phyloP scores from a whole-genome alignment of 768 basidiomycete species.

The Pleurotus salmoneostramineus region DNA sequence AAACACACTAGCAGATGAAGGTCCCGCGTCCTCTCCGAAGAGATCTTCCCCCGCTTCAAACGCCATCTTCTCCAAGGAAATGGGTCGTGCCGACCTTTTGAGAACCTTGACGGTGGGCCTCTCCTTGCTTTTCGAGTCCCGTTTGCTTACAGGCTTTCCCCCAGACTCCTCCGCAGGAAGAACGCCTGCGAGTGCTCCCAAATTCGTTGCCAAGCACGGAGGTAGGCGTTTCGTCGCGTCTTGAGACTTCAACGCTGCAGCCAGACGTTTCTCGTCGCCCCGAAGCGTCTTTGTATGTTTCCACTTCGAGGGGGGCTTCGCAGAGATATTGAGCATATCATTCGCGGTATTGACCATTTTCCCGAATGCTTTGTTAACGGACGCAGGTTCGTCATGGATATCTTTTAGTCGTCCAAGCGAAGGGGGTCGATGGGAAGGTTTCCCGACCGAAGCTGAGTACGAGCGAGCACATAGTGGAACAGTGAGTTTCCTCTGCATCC shows the following conservation, averaged over 20 bases:
- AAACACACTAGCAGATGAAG: slow-evolving; percentile 13
- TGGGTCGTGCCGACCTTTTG: neutral
- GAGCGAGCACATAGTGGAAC: slow-evolving; percentile 4
- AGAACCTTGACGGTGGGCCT: slow-evolving; percentile 18
- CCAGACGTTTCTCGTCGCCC: slow-evolving; percentile 35
- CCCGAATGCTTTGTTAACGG: neutral
- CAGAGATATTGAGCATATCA: slow-evolving; percentile 29
- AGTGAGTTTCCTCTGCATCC: slow-evolving; percentile 2
- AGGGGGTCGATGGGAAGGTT: neutral
- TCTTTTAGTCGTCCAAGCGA: neutral
- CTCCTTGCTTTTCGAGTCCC: slow-evolving; percentile 9
- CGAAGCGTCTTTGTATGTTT: slow-evolving; percentile 28
- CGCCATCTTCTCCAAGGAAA: neutral
- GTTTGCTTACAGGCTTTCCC: neutral
- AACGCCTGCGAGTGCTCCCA: neutral
- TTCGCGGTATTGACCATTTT: slow-evolving; percentile 17
- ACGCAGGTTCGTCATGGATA: neutral
- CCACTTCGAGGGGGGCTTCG: slow-evolving; percentile 29
- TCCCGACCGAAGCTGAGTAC: neutral
- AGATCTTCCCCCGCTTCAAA: slow-evolving; percentile 13
- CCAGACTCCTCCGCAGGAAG: neutral
- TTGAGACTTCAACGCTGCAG: slow-evolving; percentile 14
- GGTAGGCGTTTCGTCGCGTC: slow-evolving; percentile 5
- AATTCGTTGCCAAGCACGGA: neutral
- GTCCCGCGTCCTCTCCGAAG: slow-evolving; percentile 11